phyloP scores from a whole-genome alignment of 495 filamentous ascomycete genomes.

The Penicillium subrubescens region DNA sequence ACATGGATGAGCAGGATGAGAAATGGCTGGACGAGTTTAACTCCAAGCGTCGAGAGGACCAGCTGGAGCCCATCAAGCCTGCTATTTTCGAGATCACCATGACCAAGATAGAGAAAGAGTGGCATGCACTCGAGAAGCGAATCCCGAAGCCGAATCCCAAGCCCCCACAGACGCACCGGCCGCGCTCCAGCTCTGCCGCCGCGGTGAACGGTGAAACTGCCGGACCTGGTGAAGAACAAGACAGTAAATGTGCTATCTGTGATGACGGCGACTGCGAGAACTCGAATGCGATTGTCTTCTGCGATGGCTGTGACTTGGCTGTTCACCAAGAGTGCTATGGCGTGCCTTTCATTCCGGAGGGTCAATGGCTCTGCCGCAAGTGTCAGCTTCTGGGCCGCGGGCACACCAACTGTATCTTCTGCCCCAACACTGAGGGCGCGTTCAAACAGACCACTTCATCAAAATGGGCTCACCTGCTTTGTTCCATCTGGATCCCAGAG shows the following conservation, averaged over 20 bases:
- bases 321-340: constrained; percentile 99
- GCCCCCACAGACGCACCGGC: constrained; percentile 87
- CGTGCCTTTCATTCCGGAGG: constrained; percentile 97
- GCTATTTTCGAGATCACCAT: constrained; percentile 97
- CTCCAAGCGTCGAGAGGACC: constrained; percentile 65
- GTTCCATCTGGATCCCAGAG: constrained; percentile 98
- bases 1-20: constrained; percentile 99
- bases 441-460: constrained; percentile 97
- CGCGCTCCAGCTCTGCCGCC: constrained; percentile 86
- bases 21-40: constrained; percentile 92
- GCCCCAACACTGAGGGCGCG: constrained; percentile 93
- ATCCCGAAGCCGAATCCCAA: constrained; percentile 97
- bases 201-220: constrained; percentile 88
- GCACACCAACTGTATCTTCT: constrained; percentile 95
- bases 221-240: constrained; percentile 85
- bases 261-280: constrained; percentile 99
- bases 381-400: constrained; percentile 93
- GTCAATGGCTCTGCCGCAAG: constrained; percentile 97
- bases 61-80: constrained; percentile 79
- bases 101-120: constrained; percentile 98
- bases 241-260: constrained; percentile 96
- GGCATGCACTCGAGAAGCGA: constrained; percentile 92
- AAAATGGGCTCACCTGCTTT: constrained; percentile 95
- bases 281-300: constrained; percentile 99
- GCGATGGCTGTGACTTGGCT: constrained; percentile 94